Evolutionary conservation across 768 basidiomycete species (phyloP).

Genomic region (Tulasnella sp.): DNA sequence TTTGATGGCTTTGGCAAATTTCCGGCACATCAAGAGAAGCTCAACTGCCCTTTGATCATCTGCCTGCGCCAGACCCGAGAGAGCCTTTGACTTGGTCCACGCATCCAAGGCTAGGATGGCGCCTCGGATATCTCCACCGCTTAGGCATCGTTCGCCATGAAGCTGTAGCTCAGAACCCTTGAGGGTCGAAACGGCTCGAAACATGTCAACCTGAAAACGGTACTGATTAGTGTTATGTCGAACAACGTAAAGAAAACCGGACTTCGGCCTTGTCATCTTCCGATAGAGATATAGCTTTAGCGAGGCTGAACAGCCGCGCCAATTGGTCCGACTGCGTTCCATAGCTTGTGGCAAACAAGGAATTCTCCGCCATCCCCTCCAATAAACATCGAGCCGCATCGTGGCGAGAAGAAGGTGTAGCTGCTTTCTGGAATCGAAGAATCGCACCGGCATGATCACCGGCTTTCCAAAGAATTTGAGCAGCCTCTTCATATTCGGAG

Average conservation of each 20-base stretch:
- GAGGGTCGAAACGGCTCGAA: too few relatives aligned
- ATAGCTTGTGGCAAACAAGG: background rate
- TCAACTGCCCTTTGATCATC: too few relatives aligned
- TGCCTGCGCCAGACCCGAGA: too few relatives aligned
- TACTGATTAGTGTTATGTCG: too few relatives aligned
- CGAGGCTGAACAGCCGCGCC: background rate
- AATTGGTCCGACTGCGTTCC: background rate
- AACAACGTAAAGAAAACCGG: too few relatives aligned
- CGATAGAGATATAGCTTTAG: too few relatives aligned
- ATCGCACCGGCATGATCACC: slow-evolving; percentile 33
- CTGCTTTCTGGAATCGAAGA: background rate
- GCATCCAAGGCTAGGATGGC: slow-evolving; percentile 9
- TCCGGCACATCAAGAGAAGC: background rate
- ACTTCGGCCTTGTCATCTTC: too few relatives aligned
- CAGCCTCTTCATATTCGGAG: slow-evolving; percentile 47
- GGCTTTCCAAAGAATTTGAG: slow-evolving; percentile 49
- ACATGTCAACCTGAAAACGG: too few relatives aligned
- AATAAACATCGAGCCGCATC: background rate
- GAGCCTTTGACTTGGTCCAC: background rate
- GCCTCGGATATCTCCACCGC: background rate
- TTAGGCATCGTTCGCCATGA: background rate
- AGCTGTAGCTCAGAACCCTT: too few relatives aligned
- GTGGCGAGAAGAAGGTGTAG: background rate
- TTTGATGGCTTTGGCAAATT: background rate
- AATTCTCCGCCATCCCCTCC: background rate